Percentiles rank a stretch among this genome's conserved stretches.
Evolutionary conservation across 2,329 filamentous ascomycete genomes (phyloP).

Genomic region (Microcyclospora pomicola): DNA sequence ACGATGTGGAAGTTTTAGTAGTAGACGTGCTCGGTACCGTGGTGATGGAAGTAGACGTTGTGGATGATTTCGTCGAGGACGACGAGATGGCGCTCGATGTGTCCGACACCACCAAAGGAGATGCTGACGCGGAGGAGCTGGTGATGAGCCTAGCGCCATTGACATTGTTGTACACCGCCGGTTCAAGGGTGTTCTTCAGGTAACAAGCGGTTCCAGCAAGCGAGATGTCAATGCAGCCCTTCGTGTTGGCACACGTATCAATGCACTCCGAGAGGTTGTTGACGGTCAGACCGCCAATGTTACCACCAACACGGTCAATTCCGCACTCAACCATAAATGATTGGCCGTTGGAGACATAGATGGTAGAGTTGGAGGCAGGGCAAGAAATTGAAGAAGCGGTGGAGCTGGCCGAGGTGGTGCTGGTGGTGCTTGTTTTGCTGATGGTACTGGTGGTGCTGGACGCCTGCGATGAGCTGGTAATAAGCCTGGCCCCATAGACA

Average conservation of each 20-base stretch:
- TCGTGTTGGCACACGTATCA: constrained; percentile 16
- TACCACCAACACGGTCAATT: constrained; percentile 20
- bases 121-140: too few relatives aligned
- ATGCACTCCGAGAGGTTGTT: constrained; percentile 17
- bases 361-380: constrained; percentile 9
- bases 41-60: too few relatives aligned
- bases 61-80: too few relatives aligned
- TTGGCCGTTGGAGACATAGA: constrained; percentile 9
- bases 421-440: constrained; percentile 1
- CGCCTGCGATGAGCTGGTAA: neutral
- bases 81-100: too few relatives aligned
- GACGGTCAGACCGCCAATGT: constrained; percentile 14
- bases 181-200: constrained; percentile 16
- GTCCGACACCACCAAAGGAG: too few relatives aligned
- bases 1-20: too few relatives aligned
- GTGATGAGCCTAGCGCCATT: constrained; percentile 16
- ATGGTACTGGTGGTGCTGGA: too few relatives aligned
- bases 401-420: constrained; percentile 1
- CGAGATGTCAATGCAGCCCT: constrained; percentile 21
- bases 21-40: too few relatives aligned
- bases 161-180: constrained; percentile 7
- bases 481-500: constrained; percentile 15
- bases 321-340: constrained; percentile 18
- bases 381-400: constrained; percentile 7
- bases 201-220: constrained; percentile 19